Conservation (phyloP, 176 grass and related monocot genomes). For the Pontederia paniculata region DNA sequence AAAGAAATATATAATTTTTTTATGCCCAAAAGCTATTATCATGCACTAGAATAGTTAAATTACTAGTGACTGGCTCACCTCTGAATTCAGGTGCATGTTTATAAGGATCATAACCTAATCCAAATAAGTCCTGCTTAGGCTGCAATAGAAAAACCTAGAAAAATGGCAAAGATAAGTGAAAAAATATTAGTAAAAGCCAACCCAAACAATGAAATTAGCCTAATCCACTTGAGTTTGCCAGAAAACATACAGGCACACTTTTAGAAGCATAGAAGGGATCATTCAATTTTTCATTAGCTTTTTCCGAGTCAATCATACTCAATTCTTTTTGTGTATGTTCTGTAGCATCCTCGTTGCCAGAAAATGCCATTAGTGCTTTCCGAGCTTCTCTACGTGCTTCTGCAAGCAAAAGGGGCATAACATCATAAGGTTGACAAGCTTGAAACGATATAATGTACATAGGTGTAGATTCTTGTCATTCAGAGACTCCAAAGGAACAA, state of each 20-base stretch:
- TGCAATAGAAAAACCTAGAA: constrained; percentile 66
- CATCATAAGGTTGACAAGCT: constrained; percentile 1
- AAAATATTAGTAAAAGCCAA: not conserved
- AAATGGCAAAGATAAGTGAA: constrained; percentile 20
- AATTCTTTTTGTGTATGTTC: constrained; percentile 31
- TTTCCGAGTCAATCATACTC: constrained; percentile 27
- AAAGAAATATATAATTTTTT: constrained; percentile 8
- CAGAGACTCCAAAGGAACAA: constrained; percentile 4
- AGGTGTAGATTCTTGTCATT: not conserved
- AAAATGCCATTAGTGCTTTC: constrained; percentile 85
- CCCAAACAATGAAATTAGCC: too few relatives aligned
- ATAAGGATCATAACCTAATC: constrained; percentile 95
- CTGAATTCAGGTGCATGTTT: constrained; percentile 88
- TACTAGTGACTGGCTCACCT: constrained; percentile 33
- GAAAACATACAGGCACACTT: constrained; percentile 65
- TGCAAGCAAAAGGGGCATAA: constrained; percentile 25
- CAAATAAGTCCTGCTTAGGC: constrained; percentile 86
- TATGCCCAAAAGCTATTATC: not conserved
- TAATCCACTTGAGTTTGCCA: not conserved
- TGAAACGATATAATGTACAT: not conserved
- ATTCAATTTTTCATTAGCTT: constrained; percentile 25
- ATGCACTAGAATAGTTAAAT: not conserved
- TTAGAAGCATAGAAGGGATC: constrained; percentile 29
- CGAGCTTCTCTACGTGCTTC: constrained; percentile 81
- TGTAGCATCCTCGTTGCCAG: constrained; percentile 33